A percentile compares a stretch with the other conserved stretches of the same genome.
These are phyloP conservation scores for Dothistroma pini DNA, from an alignment of 2,329 filamentous ascomycete genomes.

Conservation along the genomic window DNA sequence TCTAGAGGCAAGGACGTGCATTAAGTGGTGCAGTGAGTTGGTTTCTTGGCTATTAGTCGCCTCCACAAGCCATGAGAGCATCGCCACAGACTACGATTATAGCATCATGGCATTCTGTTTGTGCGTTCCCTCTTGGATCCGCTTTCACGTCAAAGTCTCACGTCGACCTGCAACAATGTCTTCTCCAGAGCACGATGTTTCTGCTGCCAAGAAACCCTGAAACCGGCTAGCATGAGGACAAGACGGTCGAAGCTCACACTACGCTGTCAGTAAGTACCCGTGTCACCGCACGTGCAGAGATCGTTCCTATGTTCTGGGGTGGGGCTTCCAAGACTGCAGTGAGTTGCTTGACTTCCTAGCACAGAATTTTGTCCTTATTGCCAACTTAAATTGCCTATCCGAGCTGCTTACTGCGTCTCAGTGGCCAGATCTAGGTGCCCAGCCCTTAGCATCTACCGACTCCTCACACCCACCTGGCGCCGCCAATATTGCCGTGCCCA, in stretches of 20 bases:
- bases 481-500: constrained; percentile 1
- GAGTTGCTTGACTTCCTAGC: constrained; percentile 4
- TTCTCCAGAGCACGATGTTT: not conserved
- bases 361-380: constrained; percentile 3
- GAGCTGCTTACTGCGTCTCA: not conserved
- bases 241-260: not conserved
- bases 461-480: not conserved
- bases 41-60: not conserved
- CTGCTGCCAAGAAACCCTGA: not conserved
- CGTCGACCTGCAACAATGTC: not conserved
- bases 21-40: not conserved
- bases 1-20: not conserved
- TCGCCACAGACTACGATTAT: not conserved
- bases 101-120: not conserved
- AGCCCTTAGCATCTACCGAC: not conserved
- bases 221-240: not conserved
- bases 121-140: not conserved
- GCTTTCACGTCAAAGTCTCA: not conserved
- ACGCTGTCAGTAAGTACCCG: not conserved
- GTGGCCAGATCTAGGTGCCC: not conserved
- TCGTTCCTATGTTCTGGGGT: not conserved
- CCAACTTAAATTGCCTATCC: constrained; percentile 2
- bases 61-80: not conserved
- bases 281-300: not conserved
- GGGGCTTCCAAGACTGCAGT: not conserved